phyloP scores from a whole-genome alignment of 2,329 filamentous ascomycete species.

The Neurospora sp. region DNA sequence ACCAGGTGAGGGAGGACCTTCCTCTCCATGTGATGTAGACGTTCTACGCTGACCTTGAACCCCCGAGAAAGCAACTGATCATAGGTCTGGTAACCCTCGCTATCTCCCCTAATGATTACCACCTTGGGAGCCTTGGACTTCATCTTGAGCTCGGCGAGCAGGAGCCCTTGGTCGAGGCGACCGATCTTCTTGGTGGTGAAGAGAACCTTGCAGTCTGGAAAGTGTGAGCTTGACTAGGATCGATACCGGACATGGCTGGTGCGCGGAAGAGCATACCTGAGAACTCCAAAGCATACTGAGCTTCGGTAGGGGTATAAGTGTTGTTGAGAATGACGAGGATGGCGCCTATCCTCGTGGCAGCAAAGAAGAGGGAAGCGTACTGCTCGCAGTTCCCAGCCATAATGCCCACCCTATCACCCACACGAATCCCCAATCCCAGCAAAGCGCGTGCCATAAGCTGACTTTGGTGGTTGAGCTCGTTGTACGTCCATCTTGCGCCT shows the following conservation, averaged over 20 bases:
- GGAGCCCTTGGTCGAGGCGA: constrained; percentile 48
- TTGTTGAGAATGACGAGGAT: constrained; percentile 73
- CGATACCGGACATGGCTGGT: not conserved
- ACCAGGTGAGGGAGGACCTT: constrained; percentile 55
- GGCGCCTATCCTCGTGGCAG: constrained; percentile 54
- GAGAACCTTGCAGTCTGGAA: constrained; percentile 57
- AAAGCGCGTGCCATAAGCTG: constrained; percentile 54
- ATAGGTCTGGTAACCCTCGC: constrained; percentile 49
- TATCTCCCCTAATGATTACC: constrained; percentile 48
- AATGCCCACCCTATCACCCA: constrained; percentile 62
- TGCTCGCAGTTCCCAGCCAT: constrained; percentile 74
- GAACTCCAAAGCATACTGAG: constrained; percentile 60
- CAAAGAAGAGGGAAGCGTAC: constrained; percentile 70
- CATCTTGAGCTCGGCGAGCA: constrained; percentile 44
- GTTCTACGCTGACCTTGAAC: constrained; percentile 34
- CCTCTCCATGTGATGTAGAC: constrained; percentile 41
- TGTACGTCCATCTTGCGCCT: constrained; percentile 62
- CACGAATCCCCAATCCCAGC: constrained; percentile 53
- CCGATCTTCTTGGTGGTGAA: constrained; percentile 65
- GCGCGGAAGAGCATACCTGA: constrained; percentile 39
- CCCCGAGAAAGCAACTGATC: constrained; percentile 45
- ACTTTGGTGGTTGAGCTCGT: constrained; percentile 52
- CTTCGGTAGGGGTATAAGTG: constrained; percentile 66
- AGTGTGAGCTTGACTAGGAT: constrained; percentile 1
- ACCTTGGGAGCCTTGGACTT: constrained; percentile 38